Conservation (phyloP, 1,284 basidiomycete genomes). For the Moniliophthora roreri region DNA sequence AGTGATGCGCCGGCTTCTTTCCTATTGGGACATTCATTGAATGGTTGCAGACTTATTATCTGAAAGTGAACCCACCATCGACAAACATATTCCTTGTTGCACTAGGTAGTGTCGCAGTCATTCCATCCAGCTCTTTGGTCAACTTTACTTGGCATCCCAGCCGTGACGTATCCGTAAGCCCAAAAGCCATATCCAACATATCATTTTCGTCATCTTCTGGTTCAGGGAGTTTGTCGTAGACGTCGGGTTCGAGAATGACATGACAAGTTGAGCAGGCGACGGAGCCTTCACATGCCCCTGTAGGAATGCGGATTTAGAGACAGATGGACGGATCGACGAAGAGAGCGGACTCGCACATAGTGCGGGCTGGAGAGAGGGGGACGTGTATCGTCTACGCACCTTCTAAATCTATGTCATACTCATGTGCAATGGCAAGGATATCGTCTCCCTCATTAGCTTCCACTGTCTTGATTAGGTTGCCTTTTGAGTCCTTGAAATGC, state of each 20-base stretch:
- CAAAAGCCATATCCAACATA: conserved; percentile 98
- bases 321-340: conserved; percentile 1
- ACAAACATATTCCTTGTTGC: conserved; percentile 99
- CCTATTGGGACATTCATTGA: conserved; percentile 13
- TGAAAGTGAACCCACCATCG: conserved; percentile 59
- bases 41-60: neutral
- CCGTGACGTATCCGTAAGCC: conserved; percentile 90
- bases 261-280: conserved; percentile 99
- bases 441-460: conserved; percentile 96
- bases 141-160: conserved; percentile 85
- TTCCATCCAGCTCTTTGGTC: conserved; percentile 82
- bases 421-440: conserved; percentile 88
- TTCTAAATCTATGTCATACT: conserved; percentile 97
- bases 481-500: conserved; percentile 89
- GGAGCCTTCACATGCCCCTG: conserved; percentile 95
- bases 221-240: conserved; percentile 86
- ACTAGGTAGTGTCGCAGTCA: conserved; percentile 83
- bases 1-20: conserved; percentile 25
- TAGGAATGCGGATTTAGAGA: conserved; percentile 6
- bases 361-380: neutral
- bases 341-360: neutral
- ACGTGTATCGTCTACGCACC: conserved; percentile 46
- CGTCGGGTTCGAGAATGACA: conserved; percentile 82
- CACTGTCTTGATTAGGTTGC: conserved; percentile 80
- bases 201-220: conserved; percentile 98